Base-by-base conservation (phyloP, 164 flowering plant species). In the Dillenia suffruticosa region DNA sequence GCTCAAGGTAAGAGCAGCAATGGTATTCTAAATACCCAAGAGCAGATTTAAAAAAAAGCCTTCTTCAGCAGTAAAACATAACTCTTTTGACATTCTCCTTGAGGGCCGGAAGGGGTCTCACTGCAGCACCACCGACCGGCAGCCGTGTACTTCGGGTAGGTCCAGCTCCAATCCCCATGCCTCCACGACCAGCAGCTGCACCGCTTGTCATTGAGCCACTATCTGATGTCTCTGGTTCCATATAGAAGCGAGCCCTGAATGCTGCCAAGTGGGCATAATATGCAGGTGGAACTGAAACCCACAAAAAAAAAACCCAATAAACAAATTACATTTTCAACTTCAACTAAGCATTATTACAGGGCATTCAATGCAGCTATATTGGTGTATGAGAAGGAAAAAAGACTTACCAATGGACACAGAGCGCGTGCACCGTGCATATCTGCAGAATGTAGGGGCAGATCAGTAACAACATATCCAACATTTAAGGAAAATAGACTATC, bases 191-290 rank as follows among this genome's bases (percentile, higher is more conserved):
- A 48, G 81, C 80, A 12, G 68, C 71, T 16, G 72, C 72, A 8
- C 83, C 85, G 49, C 88, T 88, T 1, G 79, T 62, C 79, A 84
- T 67, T 12, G 91, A 86, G 6, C 95, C 91, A 58, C 86, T 82
- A 63, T 84, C 91, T 0, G 91, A 88, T 1, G 86, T 77, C 72
- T 88, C 90, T 2, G 92, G 92, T 48, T 88, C 96, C 96, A 88
- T 78, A 57, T 86, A 88, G 62, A 88, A 88, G 0, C 90, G 84
- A 10, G 96, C 96, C 22, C 92, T 78, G 57, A 86, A 86, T 0
- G 96, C 96, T 51, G 92, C 92, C 2, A 86, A 77, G 68, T 88
- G 96, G 1, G 96, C 96, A 66, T 88, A 88, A 60, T 88, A 86
- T 2, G 92, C 96, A 1, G 96, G 96, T 1, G 92, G 96, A 12